phyloP scores from a whole-genome alignment of 140 eudicot genomes.

The Oenanthe javanica region DNA sequence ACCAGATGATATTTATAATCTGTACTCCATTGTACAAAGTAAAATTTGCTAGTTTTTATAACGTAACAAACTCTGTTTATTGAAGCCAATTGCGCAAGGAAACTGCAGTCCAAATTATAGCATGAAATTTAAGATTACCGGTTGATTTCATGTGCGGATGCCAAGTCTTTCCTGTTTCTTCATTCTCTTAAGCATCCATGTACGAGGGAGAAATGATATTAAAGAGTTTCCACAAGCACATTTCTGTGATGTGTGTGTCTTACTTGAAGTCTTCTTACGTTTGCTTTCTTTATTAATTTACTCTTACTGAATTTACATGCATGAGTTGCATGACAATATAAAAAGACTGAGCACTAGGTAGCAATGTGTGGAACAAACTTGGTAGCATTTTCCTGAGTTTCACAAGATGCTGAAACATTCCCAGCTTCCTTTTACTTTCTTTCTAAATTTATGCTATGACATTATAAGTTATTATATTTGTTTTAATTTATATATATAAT shows the following conservation, averaged over 20 bases:
- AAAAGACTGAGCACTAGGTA: not conserved
- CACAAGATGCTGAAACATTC: not conserved
- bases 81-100: not conserved
- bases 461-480: not conserved
- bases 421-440: not conserved
- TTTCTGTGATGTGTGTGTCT: not conserved
- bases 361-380: not conserved
- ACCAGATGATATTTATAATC: too few relatives aligned
- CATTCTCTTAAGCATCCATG: not conserved
- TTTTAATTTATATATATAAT: slow-evolving; percentile 7
- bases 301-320: not conserved
- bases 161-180: not conserved
- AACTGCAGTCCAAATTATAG: not conserved
- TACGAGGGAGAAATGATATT: not conserved
- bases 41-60: not conserved
- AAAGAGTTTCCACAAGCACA: not conserved
- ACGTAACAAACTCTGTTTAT: not conserved
- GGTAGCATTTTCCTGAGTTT: not conserved
- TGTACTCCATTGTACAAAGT: not conserved
- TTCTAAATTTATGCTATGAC: not conserved
- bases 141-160: not conserved
- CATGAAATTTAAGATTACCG: not conserved
- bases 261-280: too few relatives aligned
- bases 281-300: not conserved
- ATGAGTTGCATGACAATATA: not conserved